A percentile compares a stretch with the other conserved stretches of the same genome.
Conservation (phyloP, 495 filamentous ascomycete species). For the Talaromyces stipitatus region DNA sequence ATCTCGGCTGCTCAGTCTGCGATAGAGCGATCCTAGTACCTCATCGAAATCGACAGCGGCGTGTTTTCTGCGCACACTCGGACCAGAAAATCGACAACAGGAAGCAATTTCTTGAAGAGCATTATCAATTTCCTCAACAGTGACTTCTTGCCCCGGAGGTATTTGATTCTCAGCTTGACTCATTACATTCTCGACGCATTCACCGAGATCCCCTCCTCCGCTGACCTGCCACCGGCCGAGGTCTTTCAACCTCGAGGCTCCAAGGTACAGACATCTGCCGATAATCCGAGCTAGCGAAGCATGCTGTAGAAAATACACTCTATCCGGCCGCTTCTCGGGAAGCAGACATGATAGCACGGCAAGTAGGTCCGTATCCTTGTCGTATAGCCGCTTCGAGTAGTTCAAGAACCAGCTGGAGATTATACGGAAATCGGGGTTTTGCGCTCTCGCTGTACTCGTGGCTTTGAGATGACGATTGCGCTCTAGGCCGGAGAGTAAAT, state of each 20-base stretch:
- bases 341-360: conserved; percentile 66
- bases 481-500: conserved; percentile 51
- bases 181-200: conserved; percentile 62
- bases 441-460: conserved; percentile 20
- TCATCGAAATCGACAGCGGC: conserved; percentile 35
- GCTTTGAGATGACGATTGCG: conserved; percentile 31
- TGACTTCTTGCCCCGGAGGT: conserved; percentile 37
- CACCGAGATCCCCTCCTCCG: conserved; percentile 57
- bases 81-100: conserved; percentile 60
- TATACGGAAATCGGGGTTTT: conserved; percentile 25
- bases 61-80: conserved; percentile 45
- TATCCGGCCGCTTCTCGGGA: conserved; percentile 65
- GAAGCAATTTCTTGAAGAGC: conserved; percentile 57
- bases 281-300: conserved; percentile 53
- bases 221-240: conserved; percentile 53
- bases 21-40: conserved; percentile 48
- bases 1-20: conserved; percentile 55
- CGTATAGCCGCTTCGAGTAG: conserved; percentile 45
- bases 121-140: conserved; percentile 67
- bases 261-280: conserved; percentile 54
- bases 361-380: conserved; percentile 40
- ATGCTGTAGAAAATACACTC: conserved; percentile 62
- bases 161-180: conserved; percentile 49
- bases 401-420: conserved; percentile 54
- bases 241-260: conserved; percentile 47